phyloP scores from a whole-genome alignment of 805 yeast species.

The Kockiozyma suomiensis region DNA sequence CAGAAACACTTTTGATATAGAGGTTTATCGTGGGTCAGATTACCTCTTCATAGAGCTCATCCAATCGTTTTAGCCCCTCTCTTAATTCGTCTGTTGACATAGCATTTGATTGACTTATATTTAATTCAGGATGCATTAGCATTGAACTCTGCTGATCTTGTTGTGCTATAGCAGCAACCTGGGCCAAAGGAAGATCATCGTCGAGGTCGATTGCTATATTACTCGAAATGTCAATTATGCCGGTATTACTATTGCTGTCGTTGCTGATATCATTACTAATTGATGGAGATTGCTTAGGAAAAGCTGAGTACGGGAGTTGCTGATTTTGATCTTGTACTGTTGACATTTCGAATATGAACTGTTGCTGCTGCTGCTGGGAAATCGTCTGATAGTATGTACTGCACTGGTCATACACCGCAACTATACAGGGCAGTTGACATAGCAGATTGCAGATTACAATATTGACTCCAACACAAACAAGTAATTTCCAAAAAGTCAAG shows the following conservation, averaged over 20 bases:
- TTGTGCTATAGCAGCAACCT: neutral
- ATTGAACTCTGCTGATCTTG: neutral
- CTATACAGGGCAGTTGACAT: too few relatives aligned
- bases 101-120: neutral
- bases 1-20: neutral
- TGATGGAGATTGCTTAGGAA: neutral
- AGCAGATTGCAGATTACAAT: too few relatives aligned
- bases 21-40: neutral
- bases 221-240: neutral
- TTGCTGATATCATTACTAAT: neutral
- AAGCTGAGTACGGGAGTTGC: neutral
- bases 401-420: too few relatives aligned
- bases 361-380: neutral
- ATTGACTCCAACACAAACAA: too few relatives aligned
- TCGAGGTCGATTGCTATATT: constrained; percentile 8
- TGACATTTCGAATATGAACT: neutral
- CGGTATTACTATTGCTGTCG: neutral
- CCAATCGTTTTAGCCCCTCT: constrained; percentile 6
- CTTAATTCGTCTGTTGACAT: neutral
- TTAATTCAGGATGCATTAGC: neutral
- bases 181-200: constrained; percentile 6
- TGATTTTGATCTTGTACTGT: neutral
- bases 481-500: too few relatives aligned
- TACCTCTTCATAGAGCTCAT: constrained; percentile 12
- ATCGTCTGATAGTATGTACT: neutral